Conservation (phyloP, 2,329 filamentous ascomycete species). For the Claviceps maximensis region DNA sequence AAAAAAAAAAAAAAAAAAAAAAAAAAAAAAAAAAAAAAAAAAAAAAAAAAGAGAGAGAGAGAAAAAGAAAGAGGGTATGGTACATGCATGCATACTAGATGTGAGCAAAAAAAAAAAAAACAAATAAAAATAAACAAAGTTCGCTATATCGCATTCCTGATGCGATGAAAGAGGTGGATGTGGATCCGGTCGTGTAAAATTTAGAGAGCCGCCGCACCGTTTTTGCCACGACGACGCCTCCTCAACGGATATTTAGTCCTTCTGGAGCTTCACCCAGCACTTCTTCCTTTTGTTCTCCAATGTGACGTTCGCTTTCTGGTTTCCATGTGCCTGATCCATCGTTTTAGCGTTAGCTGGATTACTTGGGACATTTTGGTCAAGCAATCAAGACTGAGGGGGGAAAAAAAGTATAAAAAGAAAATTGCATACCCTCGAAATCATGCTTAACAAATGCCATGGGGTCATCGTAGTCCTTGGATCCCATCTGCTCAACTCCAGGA, state of each 20-base stretch:
- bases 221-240: not conserved
- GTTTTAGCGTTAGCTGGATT: conserved; percentile 9
- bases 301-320: conserved; percentile 56
- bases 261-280: not conserved
- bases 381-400: not conserved
- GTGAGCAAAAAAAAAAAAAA: not conserved
- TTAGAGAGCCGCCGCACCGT: not conserved
- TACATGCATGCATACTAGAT: not conserved
- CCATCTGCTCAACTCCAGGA: conserved; percentile 88
- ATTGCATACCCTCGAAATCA: conserved; percentile 70
- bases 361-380: conserved; percentile 4
- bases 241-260: not conserved
- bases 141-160: not conserved
- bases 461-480: conserved; percentile 73
- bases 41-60: not conserved
- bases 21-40: not conserved
- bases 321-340: conserved; percentile 54
- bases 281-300: conserved; percentile 35
- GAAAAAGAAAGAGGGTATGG: too few relatives aligned
- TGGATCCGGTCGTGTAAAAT: too few relatives aligned
- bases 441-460: conserved; percentile 97
- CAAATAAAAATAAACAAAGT: not conserved
- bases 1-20: too few relatives aligned
- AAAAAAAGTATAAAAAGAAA: not conserved
- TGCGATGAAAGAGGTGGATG: not conserved